phyloP scores from a whole-genome alignment of 768 basidiomycete species.

The Boletus rex-veris region DNA sequence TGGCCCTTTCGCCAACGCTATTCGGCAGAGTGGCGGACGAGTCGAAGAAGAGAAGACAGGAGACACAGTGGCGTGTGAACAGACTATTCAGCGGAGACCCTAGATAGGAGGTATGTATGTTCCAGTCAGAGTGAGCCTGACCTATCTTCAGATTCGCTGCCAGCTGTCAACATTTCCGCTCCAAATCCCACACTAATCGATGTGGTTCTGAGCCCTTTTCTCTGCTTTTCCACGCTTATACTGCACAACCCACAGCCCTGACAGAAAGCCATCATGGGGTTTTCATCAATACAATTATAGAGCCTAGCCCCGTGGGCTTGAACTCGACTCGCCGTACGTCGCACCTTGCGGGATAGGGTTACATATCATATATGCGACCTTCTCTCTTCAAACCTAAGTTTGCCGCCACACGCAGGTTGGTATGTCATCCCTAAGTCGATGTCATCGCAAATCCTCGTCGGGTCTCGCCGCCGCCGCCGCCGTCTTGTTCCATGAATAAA shows the following conservation, averaged over 20 bases:
- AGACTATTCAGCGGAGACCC: not conserved
- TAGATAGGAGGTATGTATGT: not conserved
- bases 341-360: not conserved
- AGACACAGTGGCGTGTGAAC: not conserved
- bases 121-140: not conserved
- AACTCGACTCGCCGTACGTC: not conserved
- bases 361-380: not conserved
- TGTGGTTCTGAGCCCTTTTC: not conserved
- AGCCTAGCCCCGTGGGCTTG: not conserved
- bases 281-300: conserved; percentile 8
- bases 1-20: too few relatives aligned
- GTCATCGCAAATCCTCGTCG: not conserved
- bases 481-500: not conserved
- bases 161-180: not conserved
- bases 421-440: not conserved
- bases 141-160: not conserved
- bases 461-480: not conserved
- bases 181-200: not conserved
- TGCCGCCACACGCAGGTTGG: conserved; percentile 1
- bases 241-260: conserved; percentile 8
- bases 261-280: not conserved
- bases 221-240: conserved; percentile 5
- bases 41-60: not conserved
- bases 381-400: conserved; percentile 8
- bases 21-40: not conserved